Conservation (phyloP, 768 basidiomycete species). For the Cystobasidium tubakii region DNA sequence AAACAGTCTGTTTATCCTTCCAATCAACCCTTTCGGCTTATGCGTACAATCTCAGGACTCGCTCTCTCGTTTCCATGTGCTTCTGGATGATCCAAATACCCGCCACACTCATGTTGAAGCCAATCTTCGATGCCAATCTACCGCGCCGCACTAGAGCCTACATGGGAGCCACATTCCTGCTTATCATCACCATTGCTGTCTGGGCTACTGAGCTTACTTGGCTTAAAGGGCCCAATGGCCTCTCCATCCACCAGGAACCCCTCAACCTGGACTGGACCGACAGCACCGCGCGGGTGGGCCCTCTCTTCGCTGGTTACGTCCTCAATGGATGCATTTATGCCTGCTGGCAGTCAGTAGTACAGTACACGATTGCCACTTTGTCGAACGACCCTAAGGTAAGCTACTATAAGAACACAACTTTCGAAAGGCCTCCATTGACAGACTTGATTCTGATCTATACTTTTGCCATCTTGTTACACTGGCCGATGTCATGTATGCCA, state of each 20-base stretch:
- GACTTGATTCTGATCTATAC: no score
- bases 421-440: no score
- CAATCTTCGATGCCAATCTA: slow-evolving; percentile 27
- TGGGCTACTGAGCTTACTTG: slow-evolving; percentile 5
- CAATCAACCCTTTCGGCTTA: slow-evolving; percentile 15
- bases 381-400: slow-evolving; percentile 26
- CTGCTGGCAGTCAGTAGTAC: slow-evolving; percentile 31
- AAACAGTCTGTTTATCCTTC: slow-evolving; percentile 8
- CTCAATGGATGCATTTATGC: slow-evolving; percentile 29
- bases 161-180: slow-evolving; percentile 19
- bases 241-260: slow-evolving; percentile 11
- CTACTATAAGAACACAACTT: background rate
- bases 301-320: slow-evolving; percentile 18
- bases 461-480: background rate
- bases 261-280: slow-evolving; percentile 29
- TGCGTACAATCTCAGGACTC: slow-evolving; percentile 15
- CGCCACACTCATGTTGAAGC: slow-evolving; percentile 20
- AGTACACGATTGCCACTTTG: slow-evolving; percentile 12
- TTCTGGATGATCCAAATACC: slow-evolving; percentile 34
- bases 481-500: no score
- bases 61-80: slow-evolving; percentile 5
- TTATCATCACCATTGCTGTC: slow-evolving; percentile 25
- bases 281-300: background rate
- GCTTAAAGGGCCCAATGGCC: slow-evolving; percentile 15
- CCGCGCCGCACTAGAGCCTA: background rate